Conservation (phyloP, 129 eudicot species). For the Erigeron canadensis region DNA sequence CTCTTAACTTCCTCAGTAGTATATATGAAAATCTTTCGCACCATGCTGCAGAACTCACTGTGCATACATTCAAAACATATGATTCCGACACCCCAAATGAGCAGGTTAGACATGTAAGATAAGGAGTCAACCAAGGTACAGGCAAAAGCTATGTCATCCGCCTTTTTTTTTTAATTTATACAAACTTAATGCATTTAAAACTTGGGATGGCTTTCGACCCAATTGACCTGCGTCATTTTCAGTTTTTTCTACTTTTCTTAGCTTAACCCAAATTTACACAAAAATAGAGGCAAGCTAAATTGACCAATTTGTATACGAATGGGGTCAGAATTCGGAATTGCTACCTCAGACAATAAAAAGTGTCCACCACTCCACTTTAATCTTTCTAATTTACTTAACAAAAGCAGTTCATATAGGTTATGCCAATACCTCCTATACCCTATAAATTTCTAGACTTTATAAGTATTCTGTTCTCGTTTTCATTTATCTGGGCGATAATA, state of each 20-base stretch:
- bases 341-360: background rate
- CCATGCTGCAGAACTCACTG: slow-evolving; percentile 97
- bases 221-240: background rate
- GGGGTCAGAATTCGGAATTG: slow-evolving; percentile 15
- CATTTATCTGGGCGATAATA: background rate
- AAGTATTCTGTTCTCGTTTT: background rate
- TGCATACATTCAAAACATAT: slow-evolving; percentile 17
- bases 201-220: background rate
- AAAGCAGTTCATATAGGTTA: background rate
- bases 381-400: background rate
- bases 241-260: background rate
- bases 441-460: background rate
- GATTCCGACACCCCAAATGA: background rate
- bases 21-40: slow-evolving; percentile 77
- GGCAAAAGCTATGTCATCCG: background rate
- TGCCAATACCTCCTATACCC: background rate
- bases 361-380: background rate
- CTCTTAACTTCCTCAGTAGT: slow-evolving; percentile 84
- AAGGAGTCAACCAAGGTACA: background rate
- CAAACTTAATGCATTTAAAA: background rate
- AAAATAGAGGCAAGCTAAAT: background rate
- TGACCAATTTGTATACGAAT: background rate
- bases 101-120: background rate
- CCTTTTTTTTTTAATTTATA: background rate
- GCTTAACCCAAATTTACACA: background rate